A percentile compares a stretch with the other conserved stretches of the same genome.
These are phyloP conservation scores for Pleoardoris graminearum DNA, from an alignment of 2,329 filamentous ascomycete genomes.

Conservation along the genomic window DNA sequence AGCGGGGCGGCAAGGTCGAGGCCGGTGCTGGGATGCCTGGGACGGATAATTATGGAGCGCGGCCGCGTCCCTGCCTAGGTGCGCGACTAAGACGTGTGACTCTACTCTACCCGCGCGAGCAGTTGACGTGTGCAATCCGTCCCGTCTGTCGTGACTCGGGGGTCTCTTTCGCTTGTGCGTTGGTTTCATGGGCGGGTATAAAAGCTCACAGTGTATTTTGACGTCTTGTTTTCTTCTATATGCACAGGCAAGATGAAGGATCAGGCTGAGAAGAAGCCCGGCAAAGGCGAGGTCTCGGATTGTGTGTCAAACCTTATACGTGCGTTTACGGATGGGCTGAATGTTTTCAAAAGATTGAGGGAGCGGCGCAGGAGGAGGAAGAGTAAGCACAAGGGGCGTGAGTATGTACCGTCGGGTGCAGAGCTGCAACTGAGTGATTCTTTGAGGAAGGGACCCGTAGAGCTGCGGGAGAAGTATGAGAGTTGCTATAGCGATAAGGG, in stretches of 20 bases:
- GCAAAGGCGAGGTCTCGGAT: slow-evolving; percentile 33
- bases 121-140: neutral
- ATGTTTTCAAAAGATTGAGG: slow-evolving; percentile 50
- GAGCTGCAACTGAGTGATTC: slow-evolving; percentile 48
- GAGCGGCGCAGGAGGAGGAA: slow-evolving; percentile 39
- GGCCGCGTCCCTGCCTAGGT: slow-evolving; percentile 18
- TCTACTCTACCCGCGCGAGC: slow-evolving; percentile 1
- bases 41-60: slow-evolving; percentile 37
- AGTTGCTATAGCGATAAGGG: slow-evolving; percentile 44
- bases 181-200: slow-evolving; percentile 24
- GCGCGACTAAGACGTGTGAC: slow-evolving; percentile 9
- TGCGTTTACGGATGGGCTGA: slow-evolving; percentile 51
- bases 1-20: neutral
- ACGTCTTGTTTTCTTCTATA: slow-evolving; percentile 18
- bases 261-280: slow-evolving; percentile 21
- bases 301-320: slow-evolving; percentile 49
- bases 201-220: slow-evolving; percentile 11
- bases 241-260: slow-evolving; percentile 32
- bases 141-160: slow-evolving; percentile 7
- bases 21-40: slow-evolving; percentile 18
- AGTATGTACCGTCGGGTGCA: slow-evolving; percentile 30
- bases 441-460: slow-evolving; percentile 47
- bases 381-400: slow-evolving; percentile 21
- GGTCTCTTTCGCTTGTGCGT: slow-evolving; percentile 11
- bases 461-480: slow-evolving; percentile 50